Evolutionary conservation across 257 asterid species (phyloP), one percentile per base, ranked within the genome.

Genomic region (Lycium barbarum): DNA sequence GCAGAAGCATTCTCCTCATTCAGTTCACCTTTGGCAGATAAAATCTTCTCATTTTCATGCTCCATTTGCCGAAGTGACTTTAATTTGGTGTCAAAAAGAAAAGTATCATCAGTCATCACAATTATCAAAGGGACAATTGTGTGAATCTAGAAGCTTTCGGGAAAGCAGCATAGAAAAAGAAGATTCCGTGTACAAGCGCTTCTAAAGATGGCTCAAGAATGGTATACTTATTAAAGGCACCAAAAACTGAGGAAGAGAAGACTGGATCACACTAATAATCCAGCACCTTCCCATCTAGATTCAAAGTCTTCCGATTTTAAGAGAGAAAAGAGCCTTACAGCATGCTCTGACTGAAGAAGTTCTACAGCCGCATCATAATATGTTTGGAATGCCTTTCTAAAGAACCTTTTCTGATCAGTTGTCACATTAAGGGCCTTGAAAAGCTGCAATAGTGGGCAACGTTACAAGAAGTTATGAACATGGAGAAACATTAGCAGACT

Each of bases 61-160:
- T 97, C 99, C 97, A 97, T 92, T 90, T 94, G 98, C 88, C 97
- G 96, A 90, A 97, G 99, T 49, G 96, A 92, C 99, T 97, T 62
- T 86, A 83, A 81, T 67, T 83, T 72, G 80, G 57, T 61, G 26
- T 47, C 57, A 74, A 20, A 66, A 65, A 71, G 45, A 67, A 81
- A 78, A 33, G 59, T 65, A 74, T 65, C 85, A 86, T 87, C 68
- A 87, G 84, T 81, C 58, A 86, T 35, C 84, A 86, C 68, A 83
- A 45, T 43, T 76, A 58, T 58, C 65, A 18, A 79, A 43, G 79
- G 58, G 70, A 38, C 57, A 58, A 45, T 58, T 12, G 51, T 55
- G 58, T 55, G 84, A 54, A 88, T 74, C 13, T 51, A 63, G 59
- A 38, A 3, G 40, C 76, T 71, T 62, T 7, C 54, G 36, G 45